Percentiles rank a stretch among this genome's conserved stretches.
These are phyloP conservation scores for Brassica balearica DNA, from an alignment of 441 rosid genomes.

Conservation along the genomic window DNA sequence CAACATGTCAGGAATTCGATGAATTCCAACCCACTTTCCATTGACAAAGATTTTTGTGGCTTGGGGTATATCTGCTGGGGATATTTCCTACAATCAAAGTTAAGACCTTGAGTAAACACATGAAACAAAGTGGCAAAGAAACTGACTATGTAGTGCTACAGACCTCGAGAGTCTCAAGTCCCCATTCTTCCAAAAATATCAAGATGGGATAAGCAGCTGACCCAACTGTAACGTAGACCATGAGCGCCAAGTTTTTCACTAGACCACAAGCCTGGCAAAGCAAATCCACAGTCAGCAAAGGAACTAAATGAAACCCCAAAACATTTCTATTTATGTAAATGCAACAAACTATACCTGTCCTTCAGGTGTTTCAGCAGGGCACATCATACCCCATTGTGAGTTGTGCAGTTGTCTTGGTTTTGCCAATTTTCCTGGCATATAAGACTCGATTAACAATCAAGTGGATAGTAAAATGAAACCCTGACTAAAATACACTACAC, in stretches of 20 bases:
- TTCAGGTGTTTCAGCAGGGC: slow-evolving; percentile 99
- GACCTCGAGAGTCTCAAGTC: slow-evolving; percentile 96
- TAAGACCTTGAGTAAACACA: slow-evolving; percentile 30
- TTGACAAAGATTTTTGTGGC: slow-evolving; percentile 94
- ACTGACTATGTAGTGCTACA: slow-evolving; percentile 29
- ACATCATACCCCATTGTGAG: slow-evolving; percentile 99
- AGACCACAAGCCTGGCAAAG: slow-evolving; percentile 86
- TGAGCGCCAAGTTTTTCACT: slow-evolving; percentile 97
- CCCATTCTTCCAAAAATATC: slow-evolving; percentile 98
- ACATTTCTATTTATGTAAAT: slow-evolving; percentile 1
- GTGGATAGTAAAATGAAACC: background rate
- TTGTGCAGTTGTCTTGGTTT: slow-evolving; percentile 98
- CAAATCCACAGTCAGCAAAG: slow-evolving; percentile 12
- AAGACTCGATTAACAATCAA: slow-evolving; percentile 30
- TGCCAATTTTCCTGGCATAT: slow-evolving; percentile 83
- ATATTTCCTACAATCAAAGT: slow-evolving; percentile 73
- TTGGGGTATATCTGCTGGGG: slow-evolving; percentile 87
- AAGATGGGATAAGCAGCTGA: slow-evolving; percentile 92
- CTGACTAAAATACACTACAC: background rate
- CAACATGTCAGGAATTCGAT: slow-evolving; percentile 98
- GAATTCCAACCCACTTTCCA: slow-evolving; percentile 98
- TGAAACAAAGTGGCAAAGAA: slow-evolving; percentile 20
- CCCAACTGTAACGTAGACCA: slow-evolving; percentile 98
- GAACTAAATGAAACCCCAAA: slow-evolving; percentile 5
- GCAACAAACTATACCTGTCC: slow-evolving; percentile 72